Evolutionary conservation across 345 rosid species (phyloP), one percentile per base, ranked within the genome.

Genomic region (Rubroshorea leprosula): DNA sequence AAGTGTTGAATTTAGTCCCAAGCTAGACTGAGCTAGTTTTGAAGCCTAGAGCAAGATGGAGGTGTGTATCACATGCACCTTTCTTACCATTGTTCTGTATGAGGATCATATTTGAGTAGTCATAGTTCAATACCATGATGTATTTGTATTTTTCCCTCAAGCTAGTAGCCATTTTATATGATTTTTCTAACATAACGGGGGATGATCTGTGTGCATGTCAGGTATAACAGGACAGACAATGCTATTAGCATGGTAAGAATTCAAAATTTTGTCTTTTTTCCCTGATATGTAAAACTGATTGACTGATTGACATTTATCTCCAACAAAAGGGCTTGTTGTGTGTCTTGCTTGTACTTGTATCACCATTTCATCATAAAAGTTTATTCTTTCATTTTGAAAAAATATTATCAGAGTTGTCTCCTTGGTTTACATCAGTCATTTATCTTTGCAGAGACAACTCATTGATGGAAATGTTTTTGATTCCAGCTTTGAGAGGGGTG

Each of bases 401-500:
- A n/a, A n/a, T n/a, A n/a, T n/a, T n/a, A n/a, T n/a, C n/a, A n/a
- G 41, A 3, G 41, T 23, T 6, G 45, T 51, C 10, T 60, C 41
- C 59, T 51, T 56, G 45, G 49, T 51, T 56, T 16, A 53, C n/a
- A 57, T 26, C 29, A 14, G 6, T n/a, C n/a, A n/a, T 43, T 23
- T 39, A 7, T 47, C 47, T 22, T 12, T 65, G 63, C 81, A 92
- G 98, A 96, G 96, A 60, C 81, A 78, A 65, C 90, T 92, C 64
- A 84, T 93, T 5, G 98, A 92, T 80, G 98, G 91, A 69, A 83
- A 83, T 54, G 93, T 89, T 45, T 92, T 92, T 41, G 98, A 92
- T 76, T 92, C 98, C 69, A 89, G 98, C 68, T 92, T 80, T 71
- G 96, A 92, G 66, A 92, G 98, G 69, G 95, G 84, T 58, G 96